phyloP scores from a whole-genome alignment of 75 land plant genomes.

The Selaginella tamariscina region DNA sequence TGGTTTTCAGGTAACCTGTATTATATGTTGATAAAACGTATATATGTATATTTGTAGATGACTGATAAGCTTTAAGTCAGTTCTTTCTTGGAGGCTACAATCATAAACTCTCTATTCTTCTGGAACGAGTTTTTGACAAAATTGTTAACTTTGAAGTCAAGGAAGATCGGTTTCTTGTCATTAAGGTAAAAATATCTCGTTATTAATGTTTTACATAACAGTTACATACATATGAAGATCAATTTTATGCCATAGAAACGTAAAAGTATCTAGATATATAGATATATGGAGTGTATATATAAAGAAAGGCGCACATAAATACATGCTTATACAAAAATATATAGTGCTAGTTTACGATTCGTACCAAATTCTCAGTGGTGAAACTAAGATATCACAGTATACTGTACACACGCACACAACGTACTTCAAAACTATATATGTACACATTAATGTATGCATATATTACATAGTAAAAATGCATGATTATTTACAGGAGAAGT shows the following conservation, averaged over 20 bases:
- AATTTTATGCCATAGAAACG: no score
- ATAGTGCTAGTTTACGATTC: no score
- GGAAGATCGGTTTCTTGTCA: slow-evolving; percentile 69
- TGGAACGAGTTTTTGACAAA: slow-evolving; percentile 59
- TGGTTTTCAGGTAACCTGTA: slow-evolving; percentile 83
- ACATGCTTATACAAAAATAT: no score
- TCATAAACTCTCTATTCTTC: slow-evolving; percentile 60
- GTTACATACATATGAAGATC: background rate
- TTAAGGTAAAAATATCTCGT: slow-evolving; percentile 45
- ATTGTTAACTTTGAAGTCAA: slow-evolving; percentile 65
- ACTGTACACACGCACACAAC: no score
- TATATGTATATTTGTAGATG: no score
- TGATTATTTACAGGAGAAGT: slow-evolving; percentile 44
- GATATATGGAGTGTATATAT: no score
- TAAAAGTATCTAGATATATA: no score
- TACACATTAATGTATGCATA: background rate
- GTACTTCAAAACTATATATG: background rate
- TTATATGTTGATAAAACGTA: no score
- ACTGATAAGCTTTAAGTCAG: no score
- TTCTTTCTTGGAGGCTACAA: slow-evolving; percentile 71
- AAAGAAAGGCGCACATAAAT: no score
- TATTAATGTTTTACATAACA: background rate
- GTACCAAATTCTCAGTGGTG: no score
- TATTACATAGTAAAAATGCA: background rate
- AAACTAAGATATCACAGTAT: no score